A percentile compares a stretch with the other conserved stretches of the same genome.
Conservation (phyloP, 2,329 filamentous ascomycete species). For the Xylariaceae sp. region DNA sequence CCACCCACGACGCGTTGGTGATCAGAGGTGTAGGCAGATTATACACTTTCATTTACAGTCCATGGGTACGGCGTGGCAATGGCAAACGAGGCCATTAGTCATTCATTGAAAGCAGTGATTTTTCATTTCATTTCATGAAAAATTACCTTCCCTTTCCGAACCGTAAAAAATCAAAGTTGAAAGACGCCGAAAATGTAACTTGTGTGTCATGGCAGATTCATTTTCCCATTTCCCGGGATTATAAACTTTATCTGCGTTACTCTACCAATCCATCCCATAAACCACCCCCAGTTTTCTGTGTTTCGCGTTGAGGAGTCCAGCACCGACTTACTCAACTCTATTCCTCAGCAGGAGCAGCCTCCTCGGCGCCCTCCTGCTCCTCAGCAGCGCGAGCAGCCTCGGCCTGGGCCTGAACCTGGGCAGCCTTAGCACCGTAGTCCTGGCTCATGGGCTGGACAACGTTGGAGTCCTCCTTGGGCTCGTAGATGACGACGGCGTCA, state of each 20-base stretch:
- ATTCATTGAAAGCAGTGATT: no score
- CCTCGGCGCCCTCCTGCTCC: conserved; percentile 53
- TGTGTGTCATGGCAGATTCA: conserved; percentile 22
- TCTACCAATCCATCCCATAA: conserved; percentile 12
- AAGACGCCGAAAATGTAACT: conserved; percentile 26
- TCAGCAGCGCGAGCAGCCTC: conserved; percentile 53
- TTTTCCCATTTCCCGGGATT: background rate
- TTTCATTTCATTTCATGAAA: no score
- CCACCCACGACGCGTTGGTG: no score
- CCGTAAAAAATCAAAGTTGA: conserved; percentile 24
- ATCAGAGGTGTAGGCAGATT: no score
- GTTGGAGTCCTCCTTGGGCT: conserved; percentile 98
- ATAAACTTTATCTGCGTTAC: conserved; percentile 5
- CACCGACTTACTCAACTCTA: conserved; percentile 38
- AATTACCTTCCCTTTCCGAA: no score
- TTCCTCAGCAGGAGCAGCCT: conserved; percentile 44
- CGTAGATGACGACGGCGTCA: conserved; percentile 98
- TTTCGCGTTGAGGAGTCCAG: conserved; percentile 31
- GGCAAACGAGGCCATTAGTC: no score
- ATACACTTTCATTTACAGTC: no score
- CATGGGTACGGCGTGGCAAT: no score
- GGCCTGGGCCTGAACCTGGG: conserved; percentile 59
- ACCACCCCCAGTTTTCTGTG: background rate
- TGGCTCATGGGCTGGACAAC: conserved; percentile 93
- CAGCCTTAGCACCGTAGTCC: conserved; percentile 95